These are phyloP conservation scores for Sphaceloma murrayae DNA, from an alignment of 2,329 filamentous ascomycete genomes.

Conservation along the genomic window DNA sequence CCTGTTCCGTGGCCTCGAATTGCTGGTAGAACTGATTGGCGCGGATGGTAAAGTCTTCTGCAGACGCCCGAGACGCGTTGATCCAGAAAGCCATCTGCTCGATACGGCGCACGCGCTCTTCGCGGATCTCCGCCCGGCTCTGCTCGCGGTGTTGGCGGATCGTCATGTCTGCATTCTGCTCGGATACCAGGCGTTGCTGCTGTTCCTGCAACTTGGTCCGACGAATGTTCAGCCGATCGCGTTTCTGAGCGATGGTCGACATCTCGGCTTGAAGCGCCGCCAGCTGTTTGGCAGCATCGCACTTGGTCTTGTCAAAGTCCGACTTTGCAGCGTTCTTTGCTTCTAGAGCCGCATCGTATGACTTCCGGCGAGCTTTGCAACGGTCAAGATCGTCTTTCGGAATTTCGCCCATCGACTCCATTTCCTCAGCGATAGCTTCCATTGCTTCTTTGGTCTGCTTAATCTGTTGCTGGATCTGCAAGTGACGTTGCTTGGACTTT, in stretches of 20 bases:
- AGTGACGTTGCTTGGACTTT: conserved; percentile 62
- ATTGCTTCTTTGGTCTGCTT: conserved; percentile 58
- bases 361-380: conserved; percentile 49
- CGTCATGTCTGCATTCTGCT: conserved; percentile 47
- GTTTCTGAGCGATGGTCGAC: conserved; percentile 53
- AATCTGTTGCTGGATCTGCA: conserved; percentile 65
- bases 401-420: conserved; percentile 55
- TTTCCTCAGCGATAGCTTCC: conserved; percentile 46
- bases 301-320: conserved; percentile 54
- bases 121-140: conserved; percentile 24
- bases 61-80: conserved; percentile 31
- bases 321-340: conserved; percentile 41
- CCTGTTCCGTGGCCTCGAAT: conserved; percentile 24
- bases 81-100: conserved; percentile 32
- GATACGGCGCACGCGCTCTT: conserved; percentile 32
- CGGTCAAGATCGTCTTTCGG: conserved; percentile 53
- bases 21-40: conserved; percentile 33
- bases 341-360: conserved; percentile 47
- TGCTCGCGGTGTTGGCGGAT: conserved; percentile 28
- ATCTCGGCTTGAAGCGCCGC: conserved; percentile 56
- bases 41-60: conserved; percentile 32
- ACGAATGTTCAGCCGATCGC: conserved; percentile 61
- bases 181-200: conserved; percentile 58
- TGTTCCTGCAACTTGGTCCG: conserved; percentile 65
- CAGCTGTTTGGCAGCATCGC: conserved; percentile 52